Percentiles rank a stretch among this genome's conserved stretches.
Evolutionary conservation across 2,329 filamentous ascomycete species (phyloP).

Genomic region (Trichoderma aggressivum): DNA sequence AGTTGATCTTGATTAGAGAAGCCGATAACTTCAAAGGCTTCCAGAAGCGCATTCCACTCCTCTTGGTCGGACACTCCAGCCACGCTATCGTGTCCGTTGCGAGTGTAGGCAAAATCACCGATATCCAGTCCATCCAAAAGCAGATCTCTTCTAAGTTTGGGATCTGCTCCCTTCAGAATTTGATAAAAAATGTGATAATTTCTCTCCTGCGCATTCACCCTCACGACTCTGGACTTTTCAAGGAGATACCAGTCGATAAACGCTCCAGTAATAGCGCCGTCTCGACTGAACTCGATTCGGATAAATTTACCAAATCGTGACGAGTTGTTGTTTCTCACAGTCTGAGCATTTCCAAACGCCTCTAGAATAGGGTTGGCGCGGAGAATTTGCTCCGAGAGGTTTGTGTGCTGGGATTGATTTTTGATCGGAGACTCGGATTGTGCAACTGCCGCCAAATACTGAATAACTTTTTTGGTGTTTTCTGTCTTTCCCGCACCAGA

Average conservation of each 20-base stretch:
- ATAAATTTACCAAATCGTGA: conserved; percentile 99
- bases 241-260: conserved; percentile 98
- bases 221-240: conserved; percentile 96
- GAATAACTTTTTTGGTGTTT: conserved; percentile 99
- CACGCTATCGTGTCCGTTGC: conserved; percentile 87
- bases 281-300: conserved; percentile 86
- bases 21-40: conserved; percentile 92
- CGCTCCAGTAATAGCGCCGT: conserved; percentile 87
- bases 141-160: conserved; percentile 69
- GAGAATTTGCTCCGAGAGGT: conserved; percentile 92
- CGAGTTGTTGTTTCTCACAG: conserved; percentile 96
- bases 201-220: conserved; percentile 79
- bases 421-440: conserved; percentile 70
- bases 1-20: conserved; percentile 82
- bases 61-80: conserved; percentile 83
- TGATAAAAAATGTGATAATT: conserved; percentile 99
- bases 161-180: conserved; percentile 78
- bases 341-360: conserved; percentile 97
- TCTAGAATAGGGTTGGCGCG: conserved; percentile 96
- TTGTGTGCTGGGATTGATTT: conserved; percentile 65
- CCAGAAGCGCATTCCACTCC: conserved; percentile 86
- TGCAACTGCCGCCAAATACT: conserved; percentile 93
- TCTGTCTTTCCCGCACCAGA: conserved; percentile 98
- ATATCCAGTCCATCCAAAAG: conserved; percentile 71
- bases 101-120: conserved; percentile 88